A percentile compares a stretch with the other conserved stretches of the same genome.
Evolutionary conservation across 768 basidiomycete species (phyloP).

Genomic region (Trametes coccinea): DNA sequence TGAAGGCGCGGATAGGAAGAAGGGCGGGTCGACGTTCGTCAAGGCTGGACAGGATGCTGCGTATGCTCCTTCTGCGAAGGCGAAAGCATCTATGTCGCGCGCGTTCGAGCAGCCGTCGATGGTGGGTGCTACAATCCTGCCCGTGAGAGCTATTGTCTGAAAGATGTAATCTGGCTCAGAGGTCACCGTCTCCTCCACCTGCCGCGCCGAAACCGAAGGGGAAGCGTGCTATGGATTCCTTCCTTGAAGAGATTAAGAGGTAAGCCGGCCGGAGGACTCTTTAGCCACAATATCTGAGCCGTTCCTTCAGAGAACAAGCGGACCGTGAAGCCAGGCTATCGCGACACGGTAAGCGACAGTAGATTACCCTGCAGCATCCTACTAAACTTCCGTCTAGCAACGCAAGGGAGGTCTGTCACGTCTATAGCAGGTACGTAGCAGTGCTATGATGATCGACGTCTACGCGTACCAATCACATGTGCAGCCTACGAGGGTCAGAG

Average conservation of each 20-base stretch:
- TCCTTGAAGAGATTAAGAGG: constrained; percentile 96
- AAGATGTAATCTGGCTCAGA: neutral
- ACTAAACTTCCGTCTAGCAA: constrained; percentile 29
- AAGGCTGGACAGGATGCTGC: constrained; percentile 54
- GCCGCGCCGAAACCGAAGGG: constrained; percentile 77
- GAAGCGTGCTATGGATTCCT: constrained; percentile 94
- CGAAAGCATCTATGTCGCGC: constrained; percentile 31
- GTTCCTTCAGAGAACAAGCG: constrained; percentile 80
- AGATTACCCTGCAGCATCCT: neutral
- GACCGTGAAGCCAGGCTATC: constrained; percentile 84
- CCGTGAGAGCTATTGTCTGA: constrained; percentile 5
- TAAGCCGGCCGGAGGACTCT: constrained; percentile 31
- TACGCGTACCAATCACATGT: neutral
- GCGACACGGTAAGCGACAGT: constrained; percentile 51
- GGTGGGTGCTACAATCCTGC: constrained; percentile 25
- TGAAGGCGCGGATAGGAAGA: constrained; percentile 54
- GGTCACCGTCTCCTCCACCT: constrained; percentile 63
- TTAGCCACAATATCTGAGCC: neutral
- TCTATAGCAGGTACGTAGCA: constrained; percentile 76
- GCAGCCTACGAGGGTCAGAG: constrained; percentile 87
- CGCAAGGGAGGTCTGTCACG: constrained; percentile 77
- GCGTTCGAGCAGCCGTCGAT: constrained; percentile 36
- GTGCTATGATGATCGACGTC: neutral
- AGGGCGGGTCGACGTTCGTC: constrained; percentile 59
- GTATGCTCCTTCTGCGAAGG: constrained; percentile 41